These are phyloP conservation scores for Xylaria sp. DNA, from an alignment of 2,329 filamentous ascomycete species.

Conservation along the genomic window DNA sequence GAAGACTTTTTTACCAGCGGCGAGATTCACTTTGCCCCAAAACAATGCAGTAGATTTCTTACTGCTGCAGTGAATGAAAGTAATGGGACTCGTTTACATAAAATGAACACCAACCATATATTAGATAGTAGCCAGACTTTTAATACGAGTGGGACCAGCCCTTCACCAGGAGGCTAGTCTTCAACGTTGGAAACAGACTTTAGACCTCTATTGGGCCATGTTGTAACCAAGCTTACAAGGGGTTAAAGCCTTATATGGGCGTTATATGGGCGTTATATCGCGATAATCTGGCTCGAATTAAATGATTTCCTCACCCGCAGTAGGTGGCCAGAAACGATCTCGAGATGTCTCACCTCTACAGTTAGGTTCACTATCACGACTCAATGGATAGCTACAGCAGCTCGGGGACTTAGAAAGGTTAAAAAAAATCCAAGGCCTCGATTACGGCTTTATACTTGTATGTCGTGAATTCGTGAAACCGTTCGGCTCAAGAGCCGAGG, in stretches of 20 bases:
- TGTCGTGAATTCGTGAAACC: constrained; percentile 9
- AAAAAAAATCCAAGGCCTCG: too few species aligned
- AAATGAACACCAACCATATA: not conserved
- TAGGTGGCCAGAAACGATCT: too few species aligned
- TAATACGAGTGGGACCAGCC: not conserved
- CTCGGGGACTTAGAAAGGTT: too few species aligned
- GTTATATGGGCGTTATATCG: too few species aligned
- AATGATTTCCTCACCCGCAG: too few species aligned
- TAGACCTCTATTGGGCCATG: not conserved
- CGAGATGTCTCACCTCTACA: too few species aligned
- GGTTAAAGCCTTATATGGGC: too few species aligned
- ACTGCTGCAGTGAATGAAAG: not conserved
- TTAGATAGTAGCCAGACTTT: constrained; percentile 1
- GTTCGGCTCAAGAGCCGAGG: constrained; percentile 30
- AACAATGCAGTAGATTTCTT: not conserved
- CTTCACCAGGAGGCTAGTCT: not conserved
- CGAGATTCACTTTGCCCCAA: not conserved
- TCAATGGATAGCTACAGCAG: too few species aligned
- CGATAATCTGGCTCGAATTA: too few species aligned
- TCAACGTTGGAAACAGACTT: not conserved
- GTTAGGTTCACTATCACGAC: too few species aligned
- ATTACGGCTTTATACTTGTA: too few species aligned
- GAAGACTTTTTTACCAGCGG: not conserved
- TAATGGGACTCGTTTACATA: not conserved
- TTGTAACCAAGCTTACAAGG: not conserved